Percentiles rank a stretch among this genome's conserved stretches.
Conservation (phyloP, 345 rosid species). For the Chamaenerion angustifolium region DNA sequence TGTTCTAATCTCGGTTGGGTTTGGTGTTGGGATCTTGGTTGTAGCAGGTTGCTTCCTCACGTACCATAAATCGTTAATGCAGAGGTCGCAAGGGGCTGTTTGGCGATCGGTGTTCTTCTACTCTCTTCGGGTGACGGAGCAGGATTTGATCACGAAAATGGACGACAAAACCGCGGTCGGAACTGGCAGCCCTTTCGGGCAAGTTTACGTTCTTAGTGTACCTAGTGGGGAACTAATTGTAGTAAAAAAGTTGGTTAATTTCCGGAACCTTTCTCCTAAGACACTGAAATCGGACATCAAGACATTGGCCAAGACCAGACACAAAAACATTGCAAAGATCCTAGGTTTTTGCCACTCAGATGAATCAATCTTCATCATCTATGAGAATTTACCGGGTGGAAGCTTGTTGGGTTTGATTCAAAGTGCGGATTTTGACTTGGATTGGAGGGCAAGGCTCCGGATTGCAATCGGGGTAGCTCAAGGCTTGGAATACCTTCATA, state of each 20-base stretch:
- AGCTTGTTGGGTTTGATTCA: conserved; percentile 61
- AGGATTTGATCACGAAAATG: conserved; percentile 51
- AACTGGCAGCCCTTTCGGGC: conserved; percentile 49
- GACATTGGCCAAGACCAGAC: conserved; percentile 72
- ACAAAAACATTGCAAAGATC: conserved; percentile 60
- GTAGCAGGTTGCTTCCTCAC: conserved; percentile 38
- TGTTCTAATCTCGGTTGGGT: conserved; percentile 50
- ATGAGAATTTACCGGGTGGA: conserved; percentile 52
- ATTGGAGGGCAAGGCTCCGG: conserved; percentile 60
- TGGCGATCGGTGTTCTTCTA: conserved; percentile 78
- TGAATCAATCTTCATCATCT: conserved; percentile 59
- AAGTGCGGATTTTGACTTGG: conserved; percentile 34
- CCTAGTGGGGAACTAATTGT: conserved; percentile 76
- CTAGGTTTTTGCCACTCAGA: conserved; percentile 78
- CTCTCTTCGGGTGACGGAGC: conserved; percentile 68
- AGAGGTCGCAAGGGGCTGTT: conserved; percentile 33
- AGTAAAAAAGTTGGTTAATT: conserved; percentile 55
- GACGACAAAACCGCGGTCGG: conserved; percentile 50
- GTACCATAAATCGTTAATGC: conserved; percentile 35
- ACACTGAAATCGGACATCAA: conserved; percentile 64
- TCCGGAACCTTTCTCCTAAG: conserved; percentile 50
- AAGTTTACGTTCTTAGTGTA: conserved; percentile 40
- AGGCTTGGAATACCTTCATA: conserved; percentile 68
- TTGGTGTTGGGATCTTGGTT: conserved; percentile 37
- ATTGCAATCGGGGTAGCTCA: conserved; percentile 81